phyloP scores from a whole-genome alignment of 1,139 yeast genomes.

The Lodderomyces beijingensis region DNA sequence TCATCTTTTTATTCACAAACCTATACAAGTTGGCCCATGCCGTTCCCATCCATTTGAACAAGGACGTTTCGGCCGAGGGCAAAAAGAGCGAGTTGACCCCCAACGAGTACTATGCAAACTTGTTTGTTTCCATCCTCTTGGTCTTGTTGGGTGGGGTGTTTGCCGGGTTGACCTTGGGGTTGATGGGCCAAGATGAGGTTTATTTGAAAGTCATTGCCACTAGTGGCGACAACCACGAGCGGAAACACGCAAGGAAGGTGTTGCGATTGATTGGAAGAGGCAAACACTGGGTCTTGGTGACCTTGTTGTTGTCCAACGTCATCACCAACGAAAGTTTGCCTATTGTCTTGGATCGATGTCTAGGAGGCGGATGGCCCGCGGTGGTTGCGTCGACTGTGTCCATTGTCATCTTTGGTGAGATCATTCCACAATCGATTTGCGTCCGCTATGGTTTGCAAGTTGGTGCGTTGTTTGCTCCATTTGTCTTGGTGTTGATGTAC shows the following conservation, averaged over 20 bases:
- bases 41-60: conserved; percentile 18
- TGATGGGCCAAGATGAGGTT: conserved; percentile 98
- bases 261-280: conserved; percentile 71
- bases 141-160: conserved; percentile 92
- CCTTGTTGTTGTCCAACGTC: conserved; percentile 78
- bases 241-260: conserved; percentile 70
- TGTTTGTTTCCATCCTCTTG: conserved; percentile 57
- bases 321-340: conserved; percentile 95
- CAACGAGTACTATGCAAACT: conserved; percentile 49
- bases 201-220: conserved; percentile 69
- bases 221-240: conserved; percentile 57
- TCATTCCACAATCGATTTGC: conserved; percentile 90
- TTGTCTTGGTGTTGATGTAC: conserved; percentile 82
- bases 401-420: conserved; percentile 93
- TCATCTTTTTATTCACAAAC: conserved; percentile 17
- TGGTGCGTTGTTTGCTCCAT: conserved; percentile 89
- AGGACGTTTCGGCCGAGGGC: background rate
- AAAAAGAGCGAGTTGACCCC: conserved; percentile 22
- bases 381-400: conserved; percentile 88
- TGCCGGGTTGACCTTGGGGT: conserved; percentile 90
- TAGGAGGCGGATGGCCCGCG: conserved; percentile 98
- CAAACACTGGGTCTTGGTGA: conserved; percentile 97
- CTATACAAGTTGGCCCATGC: conserved; percentile 25
- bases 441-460: conserved; percentile 90
- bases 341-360: conserved; percentile 82